These are phyloP conservation scores for Debaryomycetaceae sp. DNA, from an alignment of 1,139 yeast genomes.

Conservation along the genomic window DNA sequence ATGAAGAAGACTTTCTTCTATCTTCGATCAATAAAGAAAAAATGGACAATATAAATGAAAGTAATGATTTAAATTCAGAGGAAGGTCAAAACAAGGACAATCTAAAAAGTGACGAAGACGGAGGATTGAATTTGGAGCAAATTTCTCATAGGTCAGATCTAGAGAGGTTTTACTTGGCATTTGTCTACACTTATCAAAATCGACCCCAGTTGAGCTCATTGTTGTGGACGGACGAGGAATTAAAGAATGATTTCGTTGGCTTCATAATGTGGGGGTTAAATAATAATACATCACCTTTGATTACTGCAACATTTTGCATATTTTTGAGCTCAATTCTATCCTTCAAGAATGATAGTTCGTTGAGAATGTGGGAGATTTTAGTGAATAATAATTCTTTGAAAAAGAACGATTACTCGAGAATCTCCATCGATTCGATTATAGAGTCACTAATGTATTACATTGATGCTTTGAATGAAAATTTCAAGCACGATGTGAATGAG, in stretches of 20 bases:
- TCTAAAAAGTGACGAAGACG: constrained; percentile 5
- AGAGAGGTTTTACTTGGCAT: constrained; percentile 79
- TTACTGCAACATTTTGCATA: constrained; percentile 78
- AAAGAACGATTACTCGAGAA: constrained; percentile 40
- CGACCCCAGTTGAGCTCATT: constrained; percentile 55
- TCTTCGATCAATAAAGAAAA: constrained; percentile 41
- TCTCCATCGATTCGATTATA: constrained; percentile 59
- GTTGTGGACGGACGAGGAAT: constrained; percentile 72
- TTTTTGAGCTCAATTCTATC: constrained; percentile 72
- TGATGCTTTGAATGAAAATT: constrained; percentile 44
- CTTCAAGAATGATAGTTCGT: constrained; percentile 51
- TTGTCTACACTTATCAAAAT: constrained; percentile 64
- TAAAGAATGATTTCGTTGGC: constrained; percentile 48
- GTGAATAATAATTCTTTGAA: constrained; percentile 26
- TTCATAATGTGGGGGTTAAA: constrained; percentile 86
- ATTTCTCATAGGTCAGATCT: constrained; percentile 74
- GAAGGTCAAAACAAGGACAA: constrained; percentile 2
- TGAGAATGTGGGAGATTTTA: constrained; percentile 40
- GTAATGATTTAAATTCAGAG: constrained; percentile 4
- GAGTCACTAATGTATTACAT: constrained; percentile 57
- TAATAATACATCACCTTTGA: constrained; percentile 73
- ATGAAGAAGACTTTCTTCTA: constrained; percentile 78
- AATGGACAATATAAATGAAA: constrained; percentile 13
- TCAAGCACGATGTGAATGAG: constrained; percentile 33
- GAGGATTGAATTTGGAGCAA: constrained; percentile 44